Evolutionary conservation across 805 yeast species (phyloP), one percentile per base, ranked within the genome.

Genomic region (Candida nanaspora): DNA sequence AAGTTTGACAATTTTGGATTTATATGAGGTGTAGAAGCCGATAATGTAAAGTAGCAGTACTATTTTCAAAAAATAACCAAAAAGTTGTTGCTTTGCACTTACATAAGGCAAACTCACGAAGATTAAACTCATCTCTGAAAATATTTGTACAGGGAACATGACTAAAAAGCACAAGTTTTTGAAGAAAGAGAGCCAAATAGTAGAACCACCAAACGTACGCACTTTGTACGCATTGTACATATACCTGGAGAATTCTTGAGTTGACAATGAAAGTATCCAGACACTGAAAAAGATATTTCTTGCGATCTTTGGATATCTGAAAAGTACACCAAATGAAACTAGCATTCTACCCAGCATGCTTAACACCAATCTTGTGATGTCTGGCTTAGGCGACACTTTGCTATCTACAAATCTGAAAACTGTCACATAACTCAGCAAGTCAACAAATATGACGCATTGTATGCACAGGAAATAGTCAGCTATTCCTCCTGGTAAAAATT

Each of bases 401-500:
- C 25, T 18, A 11, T 35, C 14, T 5, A 35, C 38, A 27, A n/a
- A 18, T 20, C 48, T 37, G 39, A 54, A 51, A 14, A 56, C 44
- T 3, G 46, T 22, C 4, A 47, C 2, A 33, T 51, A 51, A 13
- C 47, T 49, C 19, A 56, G 41, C 3, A 43, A 25, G 30, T 59
- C 64, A 3, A 51, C 21, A 6, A 43, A 15, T 2, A 46, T 34
- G 15, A 50, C 33, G 3, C 41, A 26, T 25, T 51, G 49, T 4
- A 53, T 47, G 6, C 42, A 14, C 4, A 59, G 27, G 39, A 78
- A 73, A 59, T 79, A 82, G 47, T 76, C 83, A 35, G 85, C 84
- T 11, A 82, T 76, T 0, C 86, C 88, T 6, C 82, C 86, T 1
- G 87, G 83, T 18, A 82, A 56, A 47, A 79, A 82, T 46, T 65